Evolutionary conservation across 2,329 filamentous ascomycete genomes (phyloP).

Genomic region (Claviceps fusiformis): DNA sequence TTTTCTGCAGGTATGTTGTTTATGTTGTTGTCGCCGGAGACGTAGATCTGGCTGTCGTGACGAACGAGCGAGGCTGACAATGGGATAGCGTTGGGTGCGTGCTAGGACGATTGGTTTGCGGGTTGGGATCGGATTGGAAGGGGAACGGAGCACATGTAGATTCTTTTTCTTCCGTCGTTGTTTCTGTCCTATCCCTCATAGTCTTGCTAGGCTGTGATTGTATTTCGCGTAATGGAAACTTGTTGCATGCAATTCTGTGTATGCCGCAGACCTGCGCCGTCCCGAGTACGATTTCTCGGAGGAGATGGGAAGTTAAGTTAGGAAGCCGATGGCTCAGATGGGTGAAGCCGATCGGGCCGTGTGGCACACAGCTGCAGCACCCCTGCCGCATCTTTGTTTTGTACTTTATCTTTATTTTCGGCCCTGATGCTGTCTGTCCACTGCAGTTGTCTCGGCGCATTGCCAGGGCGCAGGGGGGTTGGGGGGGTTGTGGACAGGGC

Average conservation of each 20-base stretch:
- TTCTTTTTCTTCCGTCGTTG: too few relatives aligned
- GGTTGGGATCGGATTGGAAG: too few relatives aligned
- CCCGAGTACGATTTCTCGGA: neutral
- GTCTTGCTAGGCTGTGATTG: too few relatives aligned
- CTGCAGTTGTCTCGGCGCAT: neutral
- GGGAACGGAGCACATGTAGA: too few relatives aligned
- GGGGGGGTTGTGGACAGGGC: too few relatives aligned
- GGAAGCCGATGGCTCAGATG: neutral
- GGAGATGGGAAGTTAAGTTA: too few relatives aligned
- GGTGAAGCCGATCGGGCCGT: neutral
- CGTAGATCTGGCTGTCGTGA: neutral
- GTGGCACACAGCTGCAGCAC: neutral
- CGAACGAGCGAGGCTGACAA: neutral
- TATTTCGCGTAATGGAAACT: too few relatives aligned
- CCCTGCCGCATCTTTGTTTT: neutral
- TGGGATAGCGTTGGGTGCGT: conserved; percentile 3
- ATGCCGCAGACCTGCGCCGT: too few relatives aligned
- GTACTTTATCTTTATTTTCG: neutral
- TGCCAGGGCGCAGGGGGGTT: too few relatives aligned
- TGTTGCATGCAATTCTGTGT: too few relatives aligned
- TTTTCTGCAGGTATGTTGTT: conserved; percentile 50
- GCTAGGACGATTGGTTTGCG: neutral
- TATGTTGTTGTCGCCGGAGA: conserved; percentile 7
- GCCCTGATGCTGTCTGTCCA: neutral
- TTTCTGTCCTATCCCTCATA: too few relatives aligned